Conservation (phyloP, 78 protist genomes). For the Parvularia atlantis region DNA sequence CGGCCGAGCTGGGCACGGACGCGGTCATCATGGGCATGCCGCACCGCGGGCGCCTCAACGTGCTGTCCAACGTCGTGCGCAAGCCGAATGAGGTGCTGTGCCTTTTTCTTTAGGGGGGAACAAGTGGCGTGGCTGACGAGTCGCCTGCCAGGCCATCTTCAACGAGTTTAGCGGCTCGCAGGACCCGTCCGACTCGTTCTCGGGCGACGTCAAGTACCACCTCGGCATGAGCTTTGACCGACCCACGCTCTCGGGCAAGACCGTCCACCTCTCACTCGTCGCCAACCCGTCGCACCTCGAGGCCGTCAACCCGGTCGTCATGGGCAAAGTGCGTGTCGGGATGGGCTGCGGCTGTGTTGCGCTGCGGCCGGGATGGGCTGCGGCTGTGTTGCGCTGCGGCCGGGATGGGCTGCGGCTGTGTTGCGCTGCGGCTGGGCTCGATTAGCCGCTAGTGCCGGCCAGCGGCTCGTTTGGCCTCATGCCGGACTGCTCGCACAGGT, state of each 20-base stretch:
- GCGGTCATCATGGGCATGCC: conserved; percentile 90
- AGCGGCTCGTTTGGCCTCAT: too few species aligned
- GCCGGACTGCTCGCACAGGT: too few species aligned
- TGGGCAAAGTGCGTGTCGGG: too few species aligned
- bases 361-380: too few species aligned
- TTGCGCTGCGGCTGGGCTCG: too few species aligned
- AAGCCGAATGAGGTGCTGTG: conserved; percentile 48
- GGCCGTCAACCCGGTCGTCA: conserved; percentile 88
- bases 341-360: too few species aligned
- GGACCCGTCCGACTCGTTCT: conserved; percentile 10
- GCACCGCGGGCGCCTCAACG: conserved; percentile 88
- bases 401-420: too few species aligned
- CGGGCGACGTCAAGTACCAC: conserved; percentile 97
- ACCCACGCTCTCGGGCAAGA: not conserved
- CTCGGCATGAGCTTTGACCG: conserved; percentile 72
- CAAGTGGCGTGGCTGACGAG: too few species aligned
- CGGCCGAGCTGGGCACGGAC: conserved; percentile 67
- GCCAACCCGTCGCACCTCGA: conserved; percentile 96
- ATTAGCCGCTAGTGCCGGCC: too few species aligned
- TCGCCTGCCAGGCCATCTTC: conserved; percentile 68
- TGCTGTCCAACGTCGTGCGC: conserved; percentile 75
- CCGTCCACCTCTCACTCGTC: conserved; percentile 65
- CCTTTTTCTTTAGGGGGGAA: not conserved
- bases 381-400: too few species aligned
- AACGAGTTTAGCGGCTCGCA: conserved; percentile 72